Percentiles rank a stretch among this genome's conserved stretches.
Conservation (phyloP, 108 stramenopile species). For the Fragilaria crotonensis region DNA sequence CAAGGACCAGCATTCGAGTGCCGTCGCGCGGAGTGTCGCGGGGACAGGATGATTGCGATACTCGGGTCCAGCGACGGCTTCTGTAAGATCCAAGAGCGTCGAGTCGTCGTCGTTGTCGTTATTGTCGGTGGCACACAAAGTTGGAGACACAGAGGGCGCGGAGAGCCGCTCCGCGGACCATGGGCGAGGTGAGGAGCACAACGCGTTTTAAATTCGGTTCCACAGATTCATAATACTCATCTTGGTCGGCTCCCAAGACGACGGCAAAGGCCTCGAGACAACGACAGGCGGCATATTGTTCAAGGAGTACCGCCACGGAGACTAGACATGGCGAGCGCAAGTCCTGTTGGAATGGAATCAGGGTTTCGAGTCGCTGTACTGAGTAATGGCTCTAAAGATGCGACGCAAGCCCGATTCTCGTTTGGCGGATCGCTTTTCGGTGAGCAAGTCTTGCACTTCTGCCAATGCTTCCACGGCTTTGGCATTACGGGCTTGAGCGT, state of each 20-base stretch:
- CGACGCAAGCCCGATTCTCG: constrained; percentile 43
- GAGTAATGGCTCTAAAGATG: constrained; percentile 59
- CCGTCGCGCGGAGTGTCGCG: constrained; percentile 44
- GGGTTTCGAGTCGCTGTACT: constrained; percentile 24
- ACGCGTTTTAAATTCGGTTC: constrained; percentile 36
- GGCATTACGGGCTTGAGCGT: constrained; percentile 16
- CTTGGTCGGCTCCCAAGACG: constrained; percentile 47
- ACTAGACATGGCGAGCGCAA: constrained; percentile 24
- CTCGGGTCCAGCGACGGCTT: constrained; percentile 29
- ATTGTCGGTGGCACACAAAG: constrained; percentile 59
- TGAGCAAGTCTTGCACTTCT: constrained; percentile 22
- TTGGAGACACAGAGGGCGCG: constrained; percentile 60
- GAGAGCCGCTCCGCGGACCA: constrained; percentile 65
- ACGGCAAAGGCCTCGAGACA: constrained; percentile 64
- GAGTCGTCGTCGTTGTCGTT: constrained; percentile 37
- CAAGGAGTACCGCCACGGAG: constrained; percentile 35
- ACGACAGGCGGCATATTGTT: constrained; percentile 85
- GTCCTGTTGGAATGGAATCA: constrained; percentile 15
- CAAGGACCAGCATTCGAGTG: constrained; percentile 78
- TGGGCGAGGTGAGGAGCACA: constrained; percentile 49
- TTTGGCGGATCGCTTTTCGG: constrained; percentile 55
- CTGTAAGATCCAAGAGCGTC: constrained; percentile 62
- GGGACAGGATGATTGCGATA: constrained; percentile 56
- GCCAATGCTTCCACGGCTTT: constrained; percentile 18
- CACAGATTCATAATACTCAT: constrained; percentile 44